phyloP scores from a whole-genome alignment of 176 grass and related monocot species.

The Bothriochloa decipiens region DNA sequence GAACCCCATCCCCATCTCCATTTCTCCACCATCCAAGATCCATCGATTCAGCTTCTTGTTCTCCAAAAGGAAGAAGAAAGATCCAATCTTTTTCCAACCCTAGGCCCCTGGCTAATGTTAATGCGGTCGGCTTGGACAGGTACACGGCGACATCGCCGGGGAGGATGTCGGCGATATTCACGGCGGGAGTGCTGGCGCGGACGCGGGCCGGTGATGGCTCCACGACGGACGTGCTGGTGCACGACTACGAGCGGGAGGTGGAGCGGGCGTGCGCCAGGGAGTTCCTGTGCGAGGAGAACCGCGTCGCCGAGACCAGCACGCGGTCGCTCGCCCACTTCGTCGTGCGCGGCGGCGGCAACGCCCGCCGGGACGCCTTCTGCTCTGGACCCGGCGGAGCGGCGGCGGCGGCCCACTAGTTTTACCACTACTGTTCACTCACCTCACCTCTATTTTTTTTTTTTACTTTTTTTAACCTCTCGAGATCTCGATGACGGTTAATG shows the following conservation, averaged over 20 bases:
- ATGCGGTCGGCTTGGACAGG: background rate
- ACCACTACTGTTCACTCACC: too few species aligned
- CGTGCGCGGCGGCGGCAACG: conserved; percentile 49
- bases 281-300: conserved; percentile 87
- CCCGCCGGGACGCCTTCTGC: conserved; percentile 63
- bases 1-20: background rate
- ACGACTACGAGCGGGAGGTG: conserved; percentile 89
- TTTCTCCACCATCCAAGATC: too few species aligned
- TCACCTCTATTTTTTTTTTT: background rate
- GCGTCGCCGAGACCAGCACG: conserved; percentile 45
- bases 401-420: background rate
- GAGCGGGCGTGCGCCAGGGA: conserved; percentile 77
- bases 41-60: background rate
- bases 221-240: conserved; percentile 78
- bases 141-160: conserved; percentile 76
- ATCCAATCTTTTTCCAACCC: background rate
- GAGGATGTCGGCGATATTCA: conserved; percentile 91
- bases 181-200: conserved; percentile 80
- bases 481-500: conserved; percentile 3
- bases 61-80: background rate
- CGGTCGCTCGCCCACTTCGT: conserved; percentile 76
- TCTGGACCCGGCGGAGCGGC: background rate
- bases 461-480: background rate
- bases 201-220: conserved; percentile 29
- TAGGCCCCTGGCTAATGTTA: background rate